phyloP scores from a whole-genome alignment of 1,139 yeast genomes.

The Chernovozyma sophiae-reginae region DNA sequence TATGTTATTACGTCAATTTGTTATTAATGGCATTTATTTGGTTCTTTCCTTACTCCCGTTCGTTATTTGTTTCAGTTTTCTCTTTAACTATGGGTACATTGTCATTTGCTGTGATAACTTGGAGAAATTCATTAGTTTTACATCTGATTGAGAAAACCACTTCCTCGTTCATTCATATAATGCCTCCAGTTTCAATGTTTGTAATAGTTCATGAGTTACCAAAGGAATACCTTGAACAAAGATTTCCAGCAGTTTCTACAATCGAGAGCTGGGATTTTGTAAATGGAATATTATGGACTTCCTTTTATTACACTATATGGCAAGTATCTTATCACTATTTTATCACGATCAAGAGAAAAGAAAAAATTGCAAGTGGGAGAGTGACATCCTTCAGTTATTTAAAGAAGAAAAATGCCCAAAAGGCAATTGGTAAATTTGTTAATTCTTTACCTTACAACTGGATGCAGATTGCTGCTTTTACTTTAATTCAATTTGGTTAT shows the following conservation, averaged over 20 bases:
- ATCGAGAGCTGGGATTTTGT: conserved; percentile 67
- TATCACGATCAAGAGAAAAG: conserved; percentile 75
- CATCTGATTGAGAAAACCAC: conserved; percentile 95
- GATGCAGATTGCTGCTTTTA: conserved; percentile 82
- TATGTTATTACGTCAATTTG: conserved; percentile 86
- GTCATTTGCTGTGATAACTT: conserved; percentile 90
- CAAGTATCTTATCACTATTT: conserved; percentile 87
- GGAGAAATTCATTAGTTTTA: conserved; percentile 91
- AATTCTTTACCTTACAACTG: conserved; percentile 76
- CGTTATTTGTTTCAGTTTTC: conserved; percentile 76
- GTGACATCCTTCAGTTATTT: conserved; percentile 86
- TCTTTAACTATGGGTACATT: conserved; percentile 86
- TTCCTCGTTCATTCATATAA: conserved; percentile 81
- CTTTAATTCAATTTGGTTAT: conserved; percentile 80
- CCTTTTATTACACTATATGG: conserved; percentile 88
- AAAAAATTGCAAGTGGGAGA: conserved; percentile 79
- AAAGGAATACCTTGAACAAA: conserved; percentile 42
- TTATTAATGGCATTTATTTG: conserved; percentile 70
- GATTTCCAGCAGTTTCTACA: conserved; percentile 80
- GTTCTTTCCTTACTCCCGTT: conserved; percentile 71
- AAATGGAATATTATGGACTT: conserved; percentile 72
- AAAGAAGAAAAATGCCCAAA: conserved; percentile 63
- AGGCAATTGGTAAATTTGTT: conserved; percentile 70
- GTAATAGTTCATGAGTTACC: conserved; percentile 82
- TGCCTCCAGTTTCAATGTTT: conserved; percentile 87